A percentile compares a stretch with the other conserved stretches of the same genome.
phyloP scores from a whole-genome alignment of 768 basidiomycete species.

The Mycena venus region DNA sequence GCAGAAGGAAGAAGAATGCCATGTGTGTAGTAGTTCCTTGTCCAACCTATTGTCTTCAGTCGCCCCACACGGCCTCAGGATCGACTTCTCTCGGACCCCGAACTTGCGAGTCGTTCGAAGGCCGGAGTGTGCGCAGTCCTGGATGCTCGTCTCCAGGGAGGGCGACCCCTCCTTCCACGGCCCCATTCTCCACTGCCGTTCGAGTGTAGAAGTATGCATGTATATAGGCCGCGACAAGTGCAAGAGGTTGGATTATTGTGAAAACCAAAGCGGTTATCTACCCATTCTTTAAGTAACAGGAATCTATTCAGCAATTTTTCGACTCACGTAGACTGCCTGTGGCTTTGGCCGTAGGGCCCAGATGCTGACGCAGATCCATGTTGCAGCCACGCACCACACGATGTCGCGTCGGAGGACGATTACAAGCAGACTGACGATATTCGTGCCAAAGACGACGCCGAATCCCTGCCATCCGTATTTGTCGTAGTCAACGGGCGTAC shows the following conservation, averaged over 20 bases:
- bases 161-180: slow-evolving; percentile 33
- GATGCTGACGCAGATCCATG: slow-evolving; percentile 79
- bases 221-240: slow-evolving; percentile 59
- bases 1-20: background rate
- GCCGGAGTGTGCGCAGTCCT: slow-evolving; percentile 32
- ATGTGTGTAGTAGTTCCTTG: background rate
- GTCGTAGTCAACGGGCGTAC: slow-evolving; percentile 65
- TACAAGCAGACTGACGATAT: slow-evolving; percentile 69
- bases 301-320: background rate
- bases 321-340: slow-evolving; percentile 71
- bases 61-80: slow-evolving; percentile 54
- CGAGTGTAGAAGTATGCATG: slow-evolving; percentile 49
- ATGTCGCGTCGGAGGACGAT: slow-evolving; percentile 72
- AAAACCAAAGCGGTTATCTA: slow-evolving; percentile 75
- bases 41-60: background rate
- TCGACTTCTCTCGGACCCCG: slow-evolving; percentile 57
- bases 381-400: slow-evolving; percentile 81
- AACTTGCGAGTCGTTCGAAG: slow-evolving; percentile 29
- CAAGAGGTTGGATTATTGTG: slow-evolving; percentile 76
- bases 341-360: slow-evolving; percentile 76
- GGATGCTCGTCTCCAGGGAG: slow-evolving; percentile 44
- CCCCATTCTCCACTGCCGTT: background rate
- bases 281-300: background rate
- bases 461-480: slow-evolving; percentile 83
- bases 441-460: slow-evolving; percentile 73